Evolutionary conservation across 2,329 filamentous ascomycete species (phyloP).

Genomic region (Talaromyces verruculosus): DNA sequence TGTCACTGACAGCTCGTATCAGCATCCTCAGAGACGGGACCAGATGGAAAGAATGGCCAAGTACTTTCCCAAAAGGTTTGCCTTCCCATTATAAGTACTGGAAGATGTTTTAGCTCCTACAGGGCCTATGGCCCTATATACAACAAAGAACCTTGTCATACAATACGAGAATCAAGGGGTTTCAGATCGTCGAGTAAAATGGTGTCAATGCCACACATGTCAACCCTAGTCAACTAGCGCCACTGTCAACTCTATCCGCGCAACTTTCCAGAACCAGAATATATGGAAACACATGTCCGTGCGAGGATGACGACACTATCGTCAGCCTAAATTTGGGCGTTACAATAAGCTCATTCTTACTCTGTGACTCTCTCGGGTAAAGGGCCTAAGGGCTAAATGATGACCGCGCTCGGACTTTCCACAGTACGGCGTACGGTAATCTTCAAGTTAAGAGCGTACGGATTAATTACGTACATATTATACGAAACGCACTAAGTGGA

Average conservation of each 20-base stretch:
- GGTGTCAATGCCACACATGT: neutral
- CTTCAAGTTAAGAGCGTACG: neutral
- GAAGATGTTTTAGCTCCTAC: neutral
- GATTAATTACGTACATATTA: neutral
- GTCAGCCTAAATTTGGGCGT: neutral
- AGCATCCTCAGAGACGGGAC: constrained; percentile 1
- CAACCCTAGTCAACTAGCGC: neutral
- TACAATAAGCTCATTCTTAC: neutral
- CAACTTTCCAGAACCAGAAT: neutral
- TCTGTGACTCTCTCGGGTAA: neutral
- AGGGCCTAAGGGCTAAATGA: neutral
- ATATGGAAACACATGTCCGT: neutral
- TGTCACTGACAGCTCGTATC: neutral
- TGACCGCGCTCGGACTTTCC: neutral
- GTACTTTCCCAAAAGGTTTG: constrained; percentile 11
- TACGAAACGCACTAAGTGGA: neutral
- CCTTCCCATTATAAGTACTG: neutral
- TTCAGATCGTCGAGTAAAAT: neutral
- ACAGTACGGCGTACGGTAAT: neutral
- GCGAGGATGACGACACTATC: neutral
- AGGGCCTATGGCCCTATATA: too few relatives aligned
- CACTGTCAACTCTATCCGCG: neutral
- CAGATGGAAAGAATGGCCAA: constrained; percentile 10
- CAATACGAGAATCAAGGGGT: neutral
- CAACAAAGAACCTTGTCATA: neutral